Conservation (phyloP, 1,139 yeast genomes). For the Candida buenavistaensis region DNA sequence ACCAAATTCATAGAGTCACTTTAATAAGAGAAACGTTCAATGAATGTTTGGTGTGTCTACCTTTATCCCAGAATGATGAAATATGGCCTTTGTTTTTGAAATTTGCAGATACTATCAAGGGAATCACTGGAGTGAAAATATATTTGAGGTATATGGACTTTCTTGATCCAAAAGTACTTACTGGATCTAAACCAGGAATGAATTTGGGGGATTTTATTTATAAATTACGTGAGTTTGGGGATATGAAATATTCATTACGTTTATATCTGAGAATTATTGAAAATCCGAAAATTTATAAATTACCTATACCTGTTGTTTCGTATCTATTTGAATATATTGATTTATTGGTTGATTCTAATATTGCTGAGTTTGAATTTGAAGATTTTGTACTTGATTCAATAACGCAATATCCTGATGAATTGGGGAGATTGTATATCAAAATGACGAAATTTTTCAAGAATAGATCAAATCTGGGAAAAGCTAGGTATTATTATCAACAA, state of each 20-base stretch:
- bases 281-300: constrained; percentile 14
- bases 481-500: constrained; percentile 49
- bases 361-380: constrained; percentile 8
- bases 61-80: constrained; percentile 51
- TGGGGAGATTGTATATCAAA: constrained; percentile 49
- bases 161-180: constrained; percentile 14
- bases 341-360: constrained; percentile 26
- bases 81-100: constrained; percentile 62
- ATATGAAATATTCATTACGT: constrained; percentile 14
- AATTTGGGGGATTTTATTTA: constrained; percentile 21
- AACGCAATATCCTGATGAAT: constrained; percentile 60
- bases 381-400: constrained; percentile 16
- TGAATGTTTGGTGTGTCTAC: constrained; percentile 49
- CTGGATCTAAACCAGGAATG: constrained; percentile 6
- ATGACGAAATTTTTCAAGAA: constrained; percentile 50
- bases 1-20: constrained; percentile 34
- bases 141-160: constrained; percentile 46
- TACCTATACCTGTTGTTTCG: constrained; percentile 17
- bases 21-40: constrained; percentile 52
- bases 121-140: constrained; percentile 39
- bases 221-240: constrained; percentile 27
- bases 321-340: constrained; percentile 52
- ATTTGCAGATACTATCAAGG: constrained; percentile 52
- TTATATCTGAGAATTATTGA: constrained; percentile 18
- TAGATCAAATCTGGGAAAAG: constrained; percentile 34